Evolutionary conservation across 2,329 filamentous ascomycete species (phyloP).

Genomic region (Ophiobolus disseminans): DNA sequence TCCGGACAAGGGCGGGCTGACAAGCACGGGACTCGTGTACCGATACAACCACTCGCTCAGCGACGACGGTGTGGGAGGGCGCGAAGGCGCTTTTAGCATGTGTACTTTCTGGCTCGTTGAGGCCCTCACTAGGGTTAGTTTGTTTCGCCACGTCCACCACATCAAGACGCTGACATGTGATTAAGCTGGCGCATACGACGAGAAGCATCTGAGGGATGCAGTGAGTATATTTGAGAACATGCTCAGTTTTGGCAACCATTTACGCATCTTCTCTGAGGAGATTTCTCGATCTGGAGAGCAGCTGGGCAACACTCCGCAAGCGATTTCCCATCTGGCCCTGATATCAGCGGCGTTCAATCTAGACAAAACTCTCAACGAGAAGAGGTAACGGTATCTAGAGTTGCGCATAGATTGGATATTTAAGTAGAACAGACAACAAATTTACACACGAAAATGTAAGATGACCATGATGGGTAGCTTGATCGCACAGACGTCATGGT

Average conservation of each 20-base stretch:
- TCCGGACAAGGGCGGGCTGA: conserved; percentile 77
- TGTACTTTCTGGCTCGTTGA: conserved; percentile 86
- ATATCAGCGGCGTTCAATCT: conserved; percentile 81
- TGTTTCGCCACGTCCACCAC: conserved; percentile 31
- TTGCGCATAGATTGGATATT: no score
- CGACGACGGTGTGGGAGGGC: conserved; percentile 75
- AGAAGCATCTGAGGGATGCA: conserved; percentile 66
- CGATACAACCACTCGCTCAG: conserved; percentile 74
- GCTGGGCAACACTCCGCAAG: conserved; percentile 80
- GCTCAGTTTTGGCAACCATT: conserved; percentile 76
- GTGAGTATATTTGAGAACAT: conserved; percentile 80
- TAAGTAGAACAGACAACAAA: no score
- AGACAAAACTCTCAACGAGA: conserved; percentile 56
- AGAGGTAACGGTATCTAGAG: conserved; percentile 1
- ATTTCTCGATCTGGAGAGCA: conserved; percentile 78
- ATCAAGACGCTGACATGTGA: conserved; percentile 9
- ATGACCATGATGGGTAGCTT: no score
- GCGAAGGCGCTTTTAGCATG: conserved; percentile 80
- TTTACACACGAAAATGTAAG: no score
- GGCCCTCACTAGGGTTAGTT: conserved; percentile 72
- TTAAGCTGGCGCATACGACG: conserved; percentile 61
- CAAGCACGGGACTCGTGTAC: conserved; percentile 76
- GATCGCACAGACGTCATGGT: conserved; percentile 16
- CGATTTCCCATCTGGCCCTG: conserved; percentile 77
- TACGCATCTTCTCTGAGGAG: conserved; percentile 81